Conservation (phyloP, 208 protist genomes). For the Crithidia brevicula region DNA sequence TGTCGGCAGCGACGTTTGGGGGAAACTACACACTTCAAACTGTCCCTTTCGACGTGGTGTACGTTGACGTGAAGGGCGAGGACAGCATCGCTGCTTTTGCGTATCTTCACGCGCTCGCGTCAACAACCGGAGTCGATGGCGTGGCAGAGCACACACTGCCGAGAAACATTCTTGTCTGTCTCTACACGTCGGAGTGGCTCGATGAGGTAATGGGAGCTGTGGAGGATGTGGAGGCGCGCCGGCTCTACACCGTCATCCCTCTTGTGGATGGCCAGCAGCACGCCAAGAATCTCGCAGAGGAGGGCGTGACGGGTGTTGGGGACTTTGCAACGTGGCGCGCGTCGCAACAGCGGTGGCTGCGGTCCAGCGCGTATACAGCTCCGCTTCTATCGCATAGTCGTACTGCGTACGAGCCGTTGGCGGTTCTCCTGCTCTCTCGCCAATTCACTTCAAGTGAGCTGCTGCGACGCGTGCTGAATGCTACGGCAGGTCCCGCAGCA, state of each 20-base stretch:
- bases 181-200: conserved; percentile 40
- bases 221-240: conserved; percentile 3
- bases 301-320: not conserved
- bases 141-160: not conserved
- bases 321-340: not conserved
- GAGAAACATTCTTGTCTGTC: conserved; percentile 30
- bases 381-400: conserved; percentile 4
- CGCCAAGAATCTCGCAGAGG: too few species aligned
- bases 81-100: conserved; percentile 30
- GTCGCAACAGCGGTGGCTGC: not conserved
- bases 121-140: not conserved
- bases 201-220: conserved; percentile 9
- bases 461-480: conserved; percentile 1
- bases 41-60: conserved; percentile 37
- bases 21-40: conserved; percentile 9
- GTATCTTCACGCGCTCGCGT: conserved; percentile 25
- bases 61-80: conserved; percentile 41
- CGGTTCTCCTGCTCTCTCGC: conserved; percentile 15
- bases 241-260: conserved; percentile 18
- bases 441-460: not conserved
- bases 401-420: conserved; percentile 6
- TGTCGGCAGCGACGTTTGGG: conserved; percentile 4
- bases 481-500: not conserved
- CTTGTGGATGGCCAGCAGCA: conserved; percentile 11
- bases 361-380: not conserved